Base-by-base conservation (phyloP, 1,284 basidiomycete genomes). In the Sporisorium sorghi region DNA sequence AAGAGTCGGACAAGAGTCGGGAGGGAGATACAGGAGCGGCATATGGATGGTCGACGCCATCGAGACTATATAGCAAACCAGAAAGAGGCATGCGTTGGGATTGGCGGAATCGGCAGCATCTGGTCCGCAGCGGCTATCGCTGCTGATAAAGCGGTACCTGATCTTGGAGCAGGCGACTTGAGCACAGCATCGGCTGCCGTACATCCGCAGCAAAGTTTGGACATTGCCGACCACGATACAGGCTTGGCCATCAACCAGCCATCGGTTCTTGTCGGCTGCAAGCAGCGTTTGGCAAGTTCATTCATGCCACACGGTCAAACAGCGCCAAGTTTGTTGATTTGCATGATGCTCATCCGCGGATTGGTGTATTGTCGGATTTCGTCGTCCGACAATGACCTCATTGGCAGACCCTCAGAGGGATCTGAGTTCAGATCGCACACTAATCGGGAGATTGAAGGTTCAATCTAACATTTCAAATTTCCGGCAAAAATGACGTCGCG, bases 331-430 rank as follows among this genome's bases (percentile, higher is more conserved):
- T 19, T 11, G 30, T 17, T 14, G 49, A 60, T 51, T 12, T 47
- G 33, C 44, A 32, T 5, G 2, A 53, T n/a, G n/a, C 58, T 39
- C 14, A 37, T 28, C 58, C 44, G 51, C 51, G 44, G 60, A 48
- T n/a, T 28, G 32, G 39, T 11, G 33, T 26, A 40, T 52, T n/a
- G 15, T 63, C 61, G 61, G 61, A 63, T 30, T 47, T 63, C 2
- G 46, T 63, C 54, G 61, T 57, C 54, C 61, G 61, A 63, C 37
- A 28, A 17, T n/a, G 26, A 15, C 24, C 37, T 15, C 10, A 30
- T 19, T 19, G 46, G 8, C 5, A 15, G 43, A 30, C 7, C 43
- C 26, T 44, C 43, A 8, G 17, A 4, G 17, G 47, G n/a, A 35
- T 49, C 47, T 44, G 43, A n/a, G 46, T 10, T 32, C 4, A 9